Conservation (phyloP, 2,329 filamentous ascomycete genomes). For the Verticillium zaregamsianum region DNA sequence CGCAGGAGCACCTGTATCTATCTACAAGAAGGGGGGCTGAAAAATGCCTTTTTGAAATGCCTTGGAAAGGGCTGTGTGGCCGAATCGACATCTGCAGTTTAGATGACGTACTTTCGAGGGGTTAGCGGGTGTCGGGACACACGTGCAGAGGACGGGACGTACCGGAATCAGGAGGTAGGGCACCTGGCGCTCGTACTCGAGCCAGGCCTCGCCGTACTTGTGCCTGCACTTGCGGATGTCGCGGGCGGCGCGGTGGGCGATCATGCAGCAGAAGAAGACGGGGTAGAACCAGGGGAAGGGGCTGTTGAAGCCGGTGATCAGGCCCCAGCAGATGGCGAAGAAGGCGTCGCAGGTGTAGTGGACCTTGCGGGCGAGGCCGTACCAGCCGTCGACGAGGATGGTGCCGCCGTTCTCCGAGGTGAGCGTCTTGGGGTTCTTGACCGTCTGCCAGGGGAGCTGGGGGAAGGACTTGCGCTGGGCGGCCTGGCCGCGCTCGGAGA, state of each 20-base stretch:
- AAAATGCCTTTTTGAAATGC: not conserved
- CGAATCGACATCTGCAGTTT: constrained; percentile 9
- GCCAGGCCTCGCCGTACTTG: constrained; percentile 81
- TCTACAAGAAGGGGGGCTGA: not conserved
- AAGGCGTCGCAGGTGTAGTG: constrained; percentile 79
- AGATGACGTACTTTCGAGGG: constrained; percentile 35
- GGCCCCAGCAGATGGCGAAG: constrained; percentile 73
- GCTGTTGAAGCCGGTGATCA: constrained; percentile 76
- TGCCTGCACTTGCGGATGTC: constrained; percentile 71
- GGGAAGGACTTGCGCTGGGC: constrained; percentile 77
- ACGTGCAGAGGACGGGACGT: constrained; percentile 13
- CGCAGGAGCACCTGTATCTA: not conserved
- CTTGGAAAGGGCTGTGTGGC: not conserved
- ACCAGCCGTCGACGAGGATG: constrained; percentile 82
- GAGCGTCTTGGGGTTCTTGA: constrained; percentile 78
- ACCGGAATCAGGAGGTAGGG: constrained; percentile 73
- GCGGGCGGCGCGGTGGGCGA: constrained; percentile 69
- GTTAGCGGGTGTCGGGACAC: not conserved
- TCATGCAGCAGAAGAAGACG: constrained; percentile 76
- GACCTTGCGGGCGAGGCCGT: constrained; percentile 35
- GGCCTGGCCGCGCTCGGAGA: constrained; percentile 68
- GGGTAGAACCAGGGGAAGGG: constrained; percentile 91
- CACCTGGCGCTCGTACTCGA: constrained; percentile 73
- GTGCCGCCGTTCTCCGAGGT: constrained; percentile 68
- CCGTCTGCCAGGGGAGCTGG: constrained; percentile 81